phyloP scores from a whole-genome alignment of 306 rosid genomes.

The Prunus armeniaca region DNA sequence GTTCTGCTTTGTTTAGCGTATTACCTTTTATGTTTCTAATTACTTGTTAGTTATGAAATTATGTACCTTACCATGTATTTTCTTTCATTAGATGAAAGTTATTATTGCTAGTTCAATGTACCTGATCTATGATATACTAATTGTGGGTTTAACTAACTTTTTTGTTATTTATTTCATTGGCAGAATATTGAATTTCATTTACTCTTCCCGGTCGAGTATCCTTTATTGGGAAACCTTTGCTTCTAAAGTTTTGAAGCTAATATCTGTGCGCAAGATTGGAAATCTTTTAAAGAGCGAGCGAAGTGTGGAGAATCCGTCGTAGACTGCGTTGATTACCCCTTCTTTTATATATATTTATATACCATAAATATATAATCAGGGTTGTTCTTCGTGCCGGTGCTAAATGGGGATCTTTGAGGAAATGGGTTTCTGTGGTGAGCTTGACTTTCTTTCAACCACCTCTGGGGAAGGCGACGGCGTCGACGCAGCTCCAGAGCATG shows the following conservation, averaged over 20 bases:
- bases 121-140: slow-evolving; percentile 3
- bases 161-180: slow-evolving; percentile 8
- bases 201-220: background rate
- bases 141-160: background rate
- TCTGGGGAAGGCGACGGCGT: slow-evolving; percentile 32
- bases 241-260: background rate
- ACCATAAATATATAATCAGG: background rate
- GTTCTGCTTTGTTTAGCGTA: background rate
- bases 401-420: slow-evolving; percentile 45
- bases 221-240: background rate
- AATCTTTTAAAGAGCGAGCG: background rate
- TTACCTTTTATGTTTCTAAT: background rate
- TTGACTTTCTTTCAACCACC: slow-evolving; percentile 36
- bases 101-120: slow-evolving; percentile 17
- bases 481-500: slow-evolving; percentile 33
- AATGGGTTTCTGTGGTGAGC: slow-evolving; percentile 38
- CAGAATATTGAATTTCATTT: background rate
- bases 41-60: slow-evolving; percentile 10
- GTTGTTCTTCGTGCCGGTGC: background rate
- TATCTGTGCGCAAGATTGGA: background rate
- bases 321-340: background rate
- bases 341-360: too few relatives aligned
- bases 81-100: background rate
- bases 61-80: background rate
- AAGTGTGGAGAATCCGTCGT: background rate